Conservation (phyloP, 306 rosid genomes). For the Quercus robur region DNA sequence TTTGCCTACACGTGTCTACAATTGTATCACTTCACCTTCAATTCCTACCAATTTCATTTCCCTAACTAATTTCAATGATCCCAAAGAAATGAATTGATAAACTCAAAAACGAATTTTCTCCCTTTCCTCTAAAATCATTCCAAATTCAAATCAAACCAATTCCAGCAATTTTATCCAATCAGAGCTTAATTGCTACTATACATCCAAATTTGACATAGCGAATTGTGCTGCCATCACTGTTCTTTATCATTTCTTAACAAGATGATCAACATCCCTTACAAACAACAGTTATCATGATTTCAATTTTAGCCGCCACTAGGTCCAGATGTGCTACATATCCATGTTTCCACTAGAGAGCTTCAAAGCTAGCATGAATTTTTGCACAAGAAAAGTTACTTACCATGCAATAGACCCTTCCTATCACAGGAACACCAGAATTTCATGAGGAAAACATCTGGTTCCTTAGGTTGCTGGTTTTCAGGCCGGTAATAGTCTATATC, state of each 20-base stretch:
- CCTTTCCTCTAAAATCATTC: not conserved
- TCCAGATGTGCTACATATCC: not conserved
- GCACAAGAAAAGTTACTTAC: constrained; percentile 8
- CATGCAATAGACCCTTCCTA: constrained; percentile 50
- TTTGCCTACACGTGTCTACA: not conserved
- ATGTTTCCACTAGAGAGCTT: not conserved
- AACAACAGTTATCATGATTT: not conserved
- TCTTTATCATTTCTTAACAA: not conserved
- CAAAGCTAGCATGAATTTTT: not conserved
- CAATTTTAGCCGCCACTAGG: not conserved
- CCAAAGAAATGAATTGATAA: not conserved
- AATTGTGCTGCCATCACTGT: not conserved
- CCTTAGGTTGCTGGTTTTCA: constrained; percentile 35
- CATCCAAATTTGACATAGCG: not conserved
- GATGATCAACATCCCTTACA: not conserved
- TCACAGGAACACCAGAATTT: constrained; percentile 57
- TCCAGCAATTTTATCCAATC: not conserved
- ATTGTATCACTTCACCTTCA: not conserved
- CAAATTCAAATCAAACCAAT: not conserved
- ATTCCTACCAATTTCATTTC: not conserved
- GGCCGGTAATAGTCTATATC: constrained; percentile 39
- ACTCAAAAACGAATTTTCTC: not conserved
- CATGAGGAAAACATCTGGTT: constrained; percentile 46
- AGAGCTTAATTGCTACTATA: not conserved
- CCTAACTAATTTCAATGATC: not conserved